phyloP scores from a whole-genome alignment of 179 eudicot species.

The Nepenthes alata region DNA sequence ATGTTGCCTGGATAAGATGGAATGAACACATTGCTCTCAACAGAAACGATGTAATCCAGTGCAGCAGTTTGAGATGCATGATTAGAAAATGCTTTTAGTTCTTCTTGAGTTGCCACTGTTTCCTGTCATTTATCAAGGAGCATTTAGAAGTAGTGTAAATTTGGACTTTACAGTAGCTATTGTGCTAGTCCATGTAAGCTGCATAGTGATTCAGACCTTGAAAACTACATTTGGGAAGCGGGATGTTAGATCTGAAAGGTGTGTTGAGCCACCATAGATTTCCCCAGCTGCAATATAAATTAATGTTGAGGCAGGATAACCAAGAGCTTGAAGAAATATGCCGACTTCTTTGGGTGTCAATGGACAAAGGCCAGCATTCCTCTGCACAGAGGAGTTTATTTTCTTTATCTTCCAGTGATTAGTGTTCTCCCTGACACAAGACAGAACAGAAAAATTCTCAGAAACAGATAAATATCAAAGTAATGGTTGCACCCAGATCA shows the following conservation, averaged over 20 bases:
- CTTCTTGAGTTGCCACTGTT: slow-evolving; percentile 56
- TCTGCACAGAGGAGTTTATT: slow-evolving; percentile 72
- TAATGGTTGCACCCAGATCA: neutral
- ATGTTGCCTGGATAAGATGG: slow-evolving; percentile 87
- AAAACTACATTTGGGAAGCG: slow-evolving; percentile 67
- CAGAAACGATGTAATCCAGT: slow-evolving; percentile 73
- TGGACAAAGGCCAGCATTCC: slow-evolving; percentile 75
- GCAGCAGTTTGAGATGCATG: slow-evolving; percentile 94
- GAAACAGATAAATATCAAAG: neutral
- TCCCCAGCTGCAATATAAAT: slow-evolving; percentile 93
- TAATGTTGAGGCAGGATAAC: slow-evolving; percentile 59
- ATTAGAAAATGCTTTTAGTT: slow-evolving; percentile 37
- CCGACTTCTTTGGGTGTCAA: slow-evolving; percentile 92
- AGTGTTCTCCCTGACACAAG: slow-evolving; percentile 54
- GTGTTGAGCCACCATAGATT: slow-evolving; percentile 70
- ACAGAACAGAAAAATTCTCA: neutral
- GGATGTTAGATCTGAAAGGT: slow-evolving; percentile 57
- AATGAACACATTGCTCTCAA: slow-evolving; percentile 77
- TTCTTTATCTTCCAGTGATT: slow-evolving; percentile 87
- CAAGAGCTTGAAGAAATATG: slow-evolving; percentile 71
- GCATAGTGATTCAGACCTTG: slow-evolving; percentile 17
- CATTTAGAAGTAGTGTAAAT: neutral
- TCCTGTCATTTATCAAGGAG: slow-evolving; percentile 42
- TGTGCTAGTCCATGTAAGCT: neutral
- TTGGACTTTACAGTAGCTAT: neutral